Conservation (phyloP, 2,329 filamentous ascomycete genomes). For the Aspergillus clavatus region DNA sequence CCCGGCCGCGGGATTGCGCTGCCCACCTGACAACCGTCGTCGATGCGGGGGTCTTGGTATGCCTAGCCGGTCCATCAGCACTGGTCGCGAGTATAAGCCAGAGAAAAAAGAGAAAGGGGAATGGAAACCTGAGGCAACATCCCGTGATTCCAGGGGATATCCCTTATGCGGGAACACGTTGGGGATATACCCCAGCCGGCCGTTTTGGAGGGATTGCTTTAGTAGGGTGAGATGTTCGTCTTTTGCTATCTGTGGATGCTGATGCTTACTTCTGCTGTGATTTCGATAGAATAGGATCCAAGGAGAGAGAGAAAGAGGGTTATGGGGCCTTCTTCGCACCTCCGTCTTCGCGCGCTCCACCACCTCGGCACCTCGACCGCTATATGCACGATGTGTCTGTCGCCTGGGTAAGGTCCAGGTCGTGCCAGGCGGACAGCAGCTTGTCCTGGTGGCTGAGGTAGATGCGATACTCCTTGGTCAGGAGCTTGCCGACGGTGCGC, state of each 20-base stretch:
- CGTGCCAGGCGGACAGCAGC: constrained; percentile 82
- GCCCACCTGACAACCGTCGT: constrained; percentile 91
- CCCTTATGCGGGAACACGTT: constrained; percentile 98
- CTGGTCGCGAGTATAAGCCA: not conserved
- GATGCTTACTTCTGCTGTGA: not conserved
- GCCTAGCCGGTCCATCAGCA: constrained; percentile 52
- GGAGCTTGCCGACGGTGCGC: constrained; percentile 72
- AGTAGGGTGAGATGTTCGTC: constrained; percentile 86
- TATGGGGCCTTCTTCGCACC: constrained; percentile 49
- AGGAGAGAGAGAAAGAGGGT: not conserved
- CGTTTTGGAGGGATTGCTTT: constrained; percentile 93
- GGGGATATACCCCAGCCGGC: constrained; percentile 87
- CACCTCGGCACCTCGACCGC: constrained; percentile 89
- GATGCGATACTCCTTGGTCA: constrained; percentile 85
- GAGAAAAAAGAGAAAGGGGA: not conserved
- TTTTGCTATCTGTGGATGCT: constrained; percentile 68
- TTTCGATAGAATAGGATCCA: not conserved
- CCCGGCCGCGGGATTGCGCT: constrained; percentile 82
- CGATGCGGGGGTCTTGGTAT: constrained; percentile 84
- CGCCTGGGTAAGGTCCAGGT: constrained; percentile 88
- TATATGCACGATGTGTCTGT: constrained; percentile 96
- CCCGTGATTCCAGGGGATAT: constrained; percentile 95
- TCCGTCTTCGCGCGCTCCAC: constrained; percentile 94
- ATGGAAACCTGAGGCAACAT: constrained; percentile 81
- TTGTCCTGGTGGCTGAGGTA: constrained; percentile 87